Base-by-base conservation (phyloP, 139 green algal species). In the Asterochloris erici region DNA sequence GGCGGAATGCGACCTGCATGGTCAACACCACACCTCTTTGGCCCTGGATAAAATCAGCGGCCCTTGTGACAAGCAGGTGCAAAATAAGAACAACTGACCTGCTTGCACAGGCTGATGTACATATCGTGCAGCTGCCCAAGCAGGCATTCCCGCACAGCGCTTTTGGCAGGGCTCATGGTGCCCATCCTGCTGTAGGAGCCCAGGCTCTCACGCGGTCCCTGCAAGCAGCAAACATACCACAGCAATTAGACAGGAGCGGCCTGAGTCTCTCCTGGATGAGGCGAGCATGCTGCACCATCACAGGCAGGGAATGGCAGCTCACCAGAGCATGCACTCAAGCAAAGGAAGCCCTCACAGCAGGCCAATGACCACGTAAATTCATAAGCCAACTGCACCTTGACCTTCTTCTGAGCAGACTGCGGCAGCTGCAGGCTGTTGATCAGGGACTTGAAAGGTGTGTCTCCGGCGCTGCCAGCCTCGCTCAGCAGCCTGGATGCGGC, bases 401-500 rank as follows among this genome's bases (percentile, higher is more conserved):
- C 26, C n/a, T n/a, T 60, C 21, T 70, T 68, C 23, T 64, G 24
- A 62, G 60, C 12, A 80, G 23, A 14, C 54, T 28, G 47, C 38
- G 71, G 69, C 68, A 54, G 79, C 29, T 62, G 71, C 27, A 69
- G 73, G 63, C 19, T 47, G 17, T 74, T 68, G 73, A 26, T 68
- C 68, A 28, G 63, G 62, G 19, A 11, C 2, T 17, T 74, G 63
- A 9, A 13, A 21, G 28, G 14, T 47, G 75, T 14, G 23, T 62
- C 14, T 12, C 71, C 82, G 14, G 77, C 64, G 38, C 15, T 29
- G 54, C 63, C 23, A 54, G 69, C 84, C 47, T 83, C 88, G 23
- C 38, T 54, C 38, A 90, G 69, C 64, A 91, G 78, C 54, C 82
- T 87, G 76, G 73, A 80, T 19, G 86, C 74, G 11, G 83, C 79